A percentile compares a stretch with the other conserved stretches of the same genome.
These are phyloP conservation scores for Breynia disticha DNA, from an alignment of 441 rosid genomes.

Conservation along the genomic window DNA sequence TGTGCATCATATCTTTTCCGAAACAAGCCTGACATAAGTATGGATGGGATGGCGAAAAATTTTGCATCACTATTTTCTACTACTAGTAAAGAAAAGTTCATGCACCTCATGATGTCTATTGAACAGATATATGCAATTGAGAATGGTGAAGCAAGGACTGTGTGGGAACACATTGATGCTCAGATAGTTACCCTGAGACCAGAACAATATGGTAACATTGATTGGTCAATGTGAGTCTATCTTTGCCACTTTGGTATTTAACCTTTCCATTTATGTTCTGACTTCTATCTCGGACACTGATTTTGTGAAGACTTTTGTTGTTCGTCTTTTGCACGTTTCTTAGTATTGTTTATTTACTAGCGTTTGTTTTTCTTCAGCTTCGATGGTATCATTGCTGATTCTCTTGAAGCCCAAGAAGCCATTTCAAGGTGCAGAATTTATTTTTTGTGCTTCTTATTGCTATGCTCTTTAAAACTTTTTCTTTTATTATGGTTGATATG, in stretches of 20 bases:
- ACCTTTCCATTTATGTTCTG: conserved; percentile 1
- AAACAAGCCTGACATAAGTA: conserved; percentile 5
- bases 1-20: conserved; percentile 2
- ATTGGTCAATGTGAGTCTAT: conserved; percentile 80
- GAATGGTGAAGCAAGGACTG: conserved; percentile 46
- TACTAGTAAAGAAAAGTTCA: conserved; percentile 29
- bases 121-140: conserved; percentile 65
- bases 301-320: conserved; percentile 4
- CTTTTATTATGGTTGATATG: conserved; percentile 3
- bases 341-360: conserved; percentile 10
- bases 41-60: conserved; percentile 3
- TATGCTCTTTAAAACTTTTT: conserved; percentile 10
- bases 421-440: conserved; percentile 53
- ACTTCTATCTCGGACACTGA: conserved; percentile 4
- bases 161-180: conserved; percentile 64
- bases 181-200: conserved; percentile 43
- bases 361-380: conserved; percentile 41
- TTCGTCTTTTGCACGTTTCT: conserved; percentile 7
- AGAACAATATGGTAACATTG: conserved; percentile 43
- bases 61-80: conserved; percentile 4
- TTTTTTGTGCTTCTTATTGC: conserved; percentile 2
- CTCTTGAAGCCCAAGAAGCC: conserved; percentile 75
- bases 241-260: conserved; percentile 8
- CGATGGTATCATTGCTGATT: conserved; percentile 80
- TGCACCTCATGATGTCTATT: conserved; percentile 19